These are phyloP conservation scores for Amphicarpaea edgeworthii DNA, from an alignment of 306 rosid genomes.

Conservation along the genomic window DNA sequence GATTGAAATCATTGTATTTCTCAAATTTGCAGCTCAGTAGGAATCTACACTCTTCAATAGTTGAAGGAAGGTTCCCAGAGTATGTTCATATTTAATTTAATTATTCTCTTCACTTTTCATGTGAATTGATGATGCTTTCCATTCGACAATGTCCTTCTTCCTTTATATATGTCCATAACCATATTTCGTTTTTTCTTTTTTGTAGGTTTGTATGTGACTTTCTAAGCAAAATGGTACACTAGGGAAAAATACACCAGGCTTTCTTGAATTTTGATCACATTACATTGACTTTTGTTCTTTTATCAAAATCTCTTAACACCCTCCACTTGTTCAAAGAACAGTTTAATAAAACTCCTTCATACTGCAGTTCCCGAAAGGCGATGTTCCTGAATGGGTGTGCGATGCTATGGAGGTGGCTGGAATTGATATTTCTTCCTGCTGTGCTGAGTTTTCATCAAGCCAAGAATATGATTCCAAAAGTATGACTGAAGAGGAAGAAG, in stretches of 20 bases:
- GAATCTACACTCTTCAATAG: conserved; percentile 82
- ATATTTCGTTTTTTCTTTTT: conserved; percentile 15
- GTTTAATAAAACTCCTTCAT: too few species aligned
- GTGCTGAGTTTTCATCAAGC: conserved; percentile 55
- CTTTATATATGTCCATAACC: conserved; percentile 38
- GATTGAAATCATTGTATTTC: conserved; percentile 29
- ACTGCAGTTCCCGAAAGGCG: conserved; percentile 84
- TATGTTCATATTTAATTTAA: conserved; percentile 54
- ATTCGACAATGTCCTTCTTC: conserved; percentile 32
- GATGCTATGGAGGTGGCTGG: conserved; percentile 99
- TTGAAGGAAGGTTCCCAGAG: conserved; percentile 83
- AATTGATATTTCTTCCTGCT: conserved; percentile 85
- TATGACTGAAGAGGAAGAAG: conserved; percentile 26
- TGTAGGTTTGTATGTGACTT: conserved; percentile 89
- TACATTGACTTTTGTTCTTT: conserved; percentile 3
- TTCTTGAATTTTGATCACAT: conserved; percentile 38
- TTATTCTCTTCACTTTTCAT: conserved; percentile 22
- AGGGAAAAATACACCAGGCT: conserved; percentile 8
- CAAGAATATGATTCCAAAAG: conserved; percentile 40
- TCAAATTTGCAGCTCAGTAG: conserved; percentile 81
- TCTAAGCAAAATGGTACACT: conserved; percentile 80
- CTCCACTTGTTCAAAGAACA: too few species aligned
- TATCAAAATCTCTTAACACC: too few species aligned
- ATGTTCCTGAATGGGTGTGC: conserved; percentile 95
- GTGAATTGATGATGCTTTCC: conserved; percentile 12